Base-by-base conservation (phyloP, 768 basidiomycete genomes). In the Cantharellus cinnabarinus region DNA sequence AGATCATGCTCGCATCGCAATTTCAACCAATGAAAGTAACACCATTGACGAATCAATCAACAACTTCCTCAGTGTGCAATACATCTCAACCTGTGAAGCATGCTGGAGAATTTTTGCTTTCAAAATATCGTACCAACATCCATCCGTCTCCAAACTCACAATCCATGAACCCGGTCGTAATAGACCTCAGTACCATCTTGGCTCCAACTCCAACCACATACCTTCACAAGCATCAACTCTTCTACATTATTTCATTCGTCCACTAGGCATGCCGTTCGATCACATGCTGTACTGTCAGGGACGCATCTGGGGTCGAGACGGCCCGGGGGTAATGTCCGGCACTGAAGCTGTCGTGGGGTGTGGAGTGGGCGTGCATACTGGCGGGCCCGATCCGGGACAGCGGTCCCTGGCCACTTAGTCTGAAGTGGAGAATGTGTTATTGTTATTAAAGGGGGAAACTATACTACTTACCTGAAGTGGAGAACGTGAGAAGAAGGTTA, bases 41-140 rank as follows among this genome's bases (percentile, higher is more conserved):
- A 59, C 60, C 38, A 57, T 62, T 20, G 48, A n/a, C n/a, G n/a
- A n/a, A n/a, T n/a, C n/a, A n/a, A n/a, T n/a, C n/a, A n/a, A 40
- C 2, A 59, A 62, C 29, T 62, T 56, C 48, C 41, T 61, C 60
- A 14, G 34, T 2, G 59, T 52, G 2, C 54, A 59, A 4, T 62
- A 62, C 42, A 60, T 62, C 29, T 62, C 61, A 15, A 58, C 61
- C 34, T 48, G 53, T 15, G 61, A 62, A 38, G 61, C 60, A 5
- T 41, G 39, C 14, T 62, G 61, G 61, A 52, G 61, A 4, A 62
- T 62, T 20, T 29, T 56, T 2, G 59, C 48, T 2, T 62, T 62
- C 42, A n/a, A 60, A 29, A 62, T 62, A 40, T 56, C 59, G 1
- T 20, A 41, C 7, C 56, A 57, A 15, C 4, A 20, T 2, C 61